Evolutionary conservation across 345 rosid species (phyloP).

Genomic region (Iberis pinnata): DNA sequence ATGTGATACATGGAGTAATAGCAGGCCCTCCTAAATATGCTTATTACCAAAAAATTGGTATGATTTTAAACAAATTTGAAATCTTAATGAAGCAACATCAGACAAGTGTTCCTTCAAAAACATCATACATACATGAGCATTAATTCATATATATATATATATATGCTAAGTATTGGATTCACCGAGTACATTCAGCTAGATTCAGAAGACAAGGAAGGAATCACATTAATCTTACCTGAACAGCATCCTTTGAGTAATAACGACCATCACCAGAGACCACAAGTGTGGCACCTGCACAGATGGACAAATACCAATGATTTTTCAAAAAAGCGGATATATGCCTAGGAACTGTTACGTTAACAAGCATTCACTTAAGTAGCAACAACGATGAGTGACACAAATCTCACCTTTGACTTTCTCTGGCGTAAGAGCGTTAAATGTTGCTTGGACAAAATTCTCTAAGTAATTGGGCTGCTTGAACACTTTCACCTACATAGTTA

Average conservation of each 20-base stretch:
- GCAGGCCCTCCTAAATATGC: neutral
- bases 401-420: constrained; percentile 72
- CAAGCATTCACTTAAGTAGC: neutral
- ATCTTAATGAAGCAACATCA: neutral
- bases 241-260: constrained; percentile 84
- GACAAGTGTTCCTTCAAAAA: neutral
- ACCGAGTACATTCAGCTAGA: neutral
- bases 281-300: constrained; percentile 73
- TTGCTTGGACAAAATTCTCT: constrained; percentile 79
- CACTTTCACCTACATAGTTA: constrained; percentile 71
- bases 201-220: neutral
- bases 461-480: constrained; percentile 78
- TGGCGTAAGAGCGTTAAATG: constrained; percentile 73
- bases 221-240: constrained; percentile 54
- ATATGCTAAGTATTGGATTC: neutral
- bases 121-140: neutral
- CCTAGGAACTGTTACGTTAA: neutral
- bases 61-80: neutral
- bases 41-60: neutral
- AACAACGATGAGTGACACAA: neutral
- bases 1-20: neutral
- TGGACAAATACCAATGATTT: constrained; percentile 15
- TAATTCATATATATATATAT: neutral
- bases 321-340: neutral
- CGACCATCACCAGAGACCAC: constrained; percentile 99